These are phyloP conservation scores for Litsea cubeba DNA, from an alignment of 164 flowering plant genomes.

Conservation along the genomic window DNA sequence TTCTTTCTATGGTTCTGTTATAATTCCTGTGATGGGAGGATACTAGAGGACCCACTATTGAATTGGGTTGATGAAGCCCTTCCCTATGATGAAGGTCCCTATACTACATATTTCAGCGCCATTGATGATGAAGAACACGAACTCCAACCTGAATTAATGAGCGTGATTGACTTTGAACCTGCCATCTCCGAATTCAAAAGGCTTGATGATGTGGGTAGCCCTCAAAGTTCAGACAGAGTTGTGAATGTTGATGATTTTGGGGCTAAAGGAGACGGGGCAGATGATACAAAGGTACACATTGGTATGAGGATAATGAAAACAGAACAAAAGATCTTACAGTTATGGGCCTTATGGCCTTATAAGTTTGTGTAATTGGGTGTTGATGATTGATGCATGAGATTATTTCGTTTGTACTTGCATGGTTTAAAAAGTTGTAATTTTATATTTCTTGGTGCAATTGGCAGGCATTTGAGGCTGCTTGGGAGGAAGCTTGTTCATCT, in stretches of 20 bases:
- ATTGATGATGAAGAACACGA: slow-evolving; percentile 12
- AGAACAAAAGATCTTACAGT: neutral
- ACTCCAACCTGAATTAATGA: slow-evolving; percentile 7
- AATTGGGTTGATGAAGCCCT: slow-evolving; percentile 6
- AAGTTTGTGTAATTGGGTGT: no score
- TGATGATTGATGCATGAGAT: no score
- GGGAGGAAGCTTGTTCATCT: slow-evolving; percentile 62
- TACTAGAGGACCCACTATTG: slow-evolving; percentile 18
- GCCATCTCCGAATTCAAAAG: slow-evolving; percentile 6
- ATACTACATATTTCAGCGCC: slow-evolving; percentile 25
- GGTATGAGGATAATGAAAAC: neutral
- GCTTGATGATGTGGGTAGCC: neutral
- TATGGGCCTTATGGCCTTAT: neutral
- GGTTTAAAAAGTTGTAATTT: neutral
- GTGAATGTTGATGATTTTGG: slow-evolving; percentile 10
- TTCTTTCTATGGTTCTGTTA: slow-evolving; percentile 10
- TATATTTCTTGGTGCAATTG: neutral
- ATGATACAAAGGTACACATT: slow-evolving; percentile 9
- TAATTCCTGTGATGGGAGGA: slow-evolving; percentile 15
- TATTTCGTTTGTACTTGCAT: no score
- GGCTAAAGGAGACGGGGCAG: slow-evolving; percentile 11
- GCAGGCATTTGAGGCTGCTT: slow-evolving; percentile 69
- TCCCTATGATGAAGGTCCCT: slow-evolving; percentile 18
- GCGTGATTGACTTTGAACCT: slow-evolving; percentile 9
- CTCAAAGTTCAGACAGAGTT: neutral